phyloP scores from a whole-genome alignment of 768 basidiomycete species.

The Boletus sp. region DNA sequence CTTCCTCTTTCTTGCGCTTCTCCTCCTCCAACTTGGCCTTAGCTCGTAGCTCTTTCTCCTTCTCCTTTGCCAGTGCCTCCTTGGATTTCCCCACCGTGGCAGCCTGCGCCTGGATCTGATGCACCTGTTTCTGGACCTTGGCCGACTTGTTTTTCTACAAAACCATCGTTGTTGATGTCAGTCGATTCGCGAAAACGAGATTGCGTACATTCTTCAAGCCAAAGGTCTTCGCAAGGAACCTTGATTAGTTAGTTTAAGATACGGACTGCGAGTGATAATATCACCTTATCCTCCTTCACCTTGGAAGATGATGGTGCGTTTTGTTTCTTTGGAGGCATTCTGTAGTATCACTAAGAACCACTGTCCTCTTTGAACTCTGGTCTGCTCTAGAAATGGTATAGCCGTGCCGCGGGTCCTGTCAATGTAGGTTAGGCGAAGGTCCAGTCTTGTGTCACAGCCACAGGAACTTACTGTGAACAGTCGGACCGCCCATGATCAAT shows the following conservation, averaged over 20 bases:
- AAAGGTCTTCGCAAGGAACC: constrained; percentile 60
- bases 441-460: background rate
- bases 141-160: constrained; percentile 89
- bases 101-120: constrained; percentile 75
- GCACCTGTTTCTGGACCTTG: constrained; percentile 86
- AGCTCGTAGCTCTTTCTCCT: constrained; percentile 72
- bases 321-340: constrained; percentile 83
- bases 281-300: constrained; percentile 79
- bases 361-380: background rate
- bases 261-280: constrained; percentile 16
- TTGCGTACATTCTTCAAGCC: constrained; percentile 80
- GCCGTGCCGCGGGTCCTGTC: background rate
- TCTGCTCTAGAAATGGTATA: background rate
- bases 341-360: background rate
- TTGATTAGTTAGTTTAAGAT: constrained; percentile 26
- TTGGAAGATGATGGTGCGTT: constrained; percentile 56
- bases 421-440: background rate
- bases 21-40: constrained; percentile 78
- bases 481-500: background rate
- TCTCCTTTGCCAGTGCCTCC: constrained; percentile 78
- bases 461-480: background rate
- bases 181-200: constrained; percentile 1
- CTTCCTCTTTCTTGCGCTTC: constrained; percentile 81
- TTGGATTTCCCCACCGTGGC: constrained; percentile 75
- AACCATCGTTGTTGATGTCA: constrained; percentile 6